Base-by-base conservation (phyloP, 768 basidiomycete genomes). In the Xerocomellus chrysenteron region DNA sequence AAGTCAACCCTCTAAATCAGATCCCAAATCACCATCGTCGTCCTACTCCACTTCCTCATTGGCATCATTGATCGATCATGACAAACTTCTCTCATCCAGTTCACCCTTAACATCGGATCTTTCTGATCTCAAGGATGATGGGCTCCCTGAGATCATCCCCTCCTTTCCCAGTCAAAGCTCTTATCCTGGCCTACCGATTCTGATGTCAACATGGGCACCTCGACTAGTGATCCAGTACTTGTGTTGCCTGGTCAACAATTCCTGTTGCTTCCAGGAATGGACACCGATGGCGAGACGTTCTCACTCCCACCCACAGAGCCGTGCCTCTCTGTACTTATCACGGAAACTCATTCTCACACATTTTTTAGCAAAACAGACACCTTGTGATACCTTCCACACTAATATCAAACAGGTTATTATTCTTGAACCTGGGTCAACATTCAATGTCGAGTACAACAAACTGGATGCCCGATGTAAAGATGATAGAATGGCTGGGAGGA, bases 221-320 rank as follows among this genome's bases (percentile, higher is more conserved):
- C 55, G 44, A 42, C 57, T 21, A 32, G 50, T 24, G 65, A 69
- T 19, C 44, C 61, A 36, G 50, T 46, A 16, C 50, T 60, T 52
- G n/a, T 47, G 8, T 56, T 59, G 36, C 57, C 71, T 19, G 47
- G 65, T 10, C 63, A 62, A 50, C 59, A 61, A 5, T 56, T 78
- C 13, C 50, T 77, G 26, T 74, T 75, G 2, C 71, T 78, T 12
- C 78, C 77, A 1, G 77, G 77, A 6, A 78, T 69, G 24, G 77
- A 77, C n/a, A 71, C 68, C 7, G 78, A 78, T 53, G 71, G 78
- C 26, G 67, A 71, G n/a, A n/a, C n/a, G n/a, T n/a, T n/a, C n/a
- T n/a, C n/a, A n/a, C n/a, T n/a, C n/a, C n/a, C n/a, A n/a, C n/a
- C n/a, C n/a, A n/a, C n/a, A n/a, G n/a, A n/a, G n/a, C n/a, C n/a